These are phyloP conservation scores for Parastagonospora avenae DNA, from an alignment of 2,329 filamentous ascomycete species.

Conservation along the genomic window DNA sequence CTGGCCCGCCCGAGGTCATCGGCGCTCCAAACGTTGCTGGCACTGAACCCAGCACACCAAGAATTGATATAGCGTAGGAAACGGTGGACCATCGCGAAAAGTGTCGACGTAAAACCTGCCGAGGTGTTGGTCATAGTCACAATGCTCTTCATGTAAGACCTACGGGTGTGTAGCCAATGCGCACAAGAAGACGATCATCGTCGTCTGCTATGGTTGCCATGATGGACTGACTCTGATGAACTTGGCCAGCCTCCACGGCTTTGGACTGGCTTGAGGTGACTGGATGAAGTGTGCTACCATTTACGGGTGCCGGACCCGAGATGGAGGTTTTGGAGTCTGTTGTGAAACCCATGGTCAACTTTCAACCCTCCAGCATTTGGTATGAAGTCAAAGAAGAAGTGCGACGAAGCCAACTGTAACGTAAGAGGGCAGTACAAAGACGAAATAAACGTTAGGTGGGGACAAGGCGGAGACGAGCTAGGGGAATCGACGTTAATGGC, in stretches of 20 bases:
- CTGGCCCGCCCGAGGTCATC: constrained; percentile 64
- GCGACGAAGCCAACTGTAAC: constrained; percentile 8
- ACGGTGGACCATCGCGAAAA: constrained; percentile 71
- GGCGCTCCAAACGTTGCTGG: constrained; percentile 67
- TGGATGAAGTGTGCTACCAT: constrained; percentile 20
- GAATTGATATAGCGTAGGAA: constrained; percentile 69
- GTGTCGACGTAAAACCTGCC: constrained; percentile 64
- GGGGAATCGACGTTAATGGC: constrained; percentile 34
- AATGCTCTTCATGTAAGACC: constrained; percentile 8
- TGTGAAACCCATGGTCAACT: constrained; percentile 35
- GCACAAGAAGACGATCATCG: constrained; percentile 64
- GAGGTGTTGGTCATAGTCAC: constrained; percentile 19
- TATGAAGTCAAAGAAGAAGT: constrained; percentile 6
- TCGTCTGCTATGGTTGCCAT: constrained; percentile 62
- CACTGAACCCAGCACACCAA: constrained; percentile 68
- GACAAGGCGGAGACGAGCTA: constrained; percentile 29
- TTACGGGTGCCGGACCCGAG: constrained; percentile 9
- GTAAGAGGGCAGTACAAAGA: constrained; percentile 27
- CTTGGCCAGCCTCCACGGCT: constrained; percentile 23
- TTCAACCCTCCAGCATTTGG: constrained; percentile 27
- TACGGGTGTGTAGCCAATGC: constrained; percentile 68
- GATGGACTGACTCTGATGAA: constrained; percentile 16
- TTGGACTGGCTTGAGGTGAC: constrained; percentile 30
- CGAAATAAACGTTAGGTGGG: constrained; percentile 36
- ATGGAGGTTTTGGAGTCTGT: constrained; percentile 26